Evolutionary conservation across 108 stramenopile species (phyloP).

Genomic region (Discostella stelligeroides): DNA sequence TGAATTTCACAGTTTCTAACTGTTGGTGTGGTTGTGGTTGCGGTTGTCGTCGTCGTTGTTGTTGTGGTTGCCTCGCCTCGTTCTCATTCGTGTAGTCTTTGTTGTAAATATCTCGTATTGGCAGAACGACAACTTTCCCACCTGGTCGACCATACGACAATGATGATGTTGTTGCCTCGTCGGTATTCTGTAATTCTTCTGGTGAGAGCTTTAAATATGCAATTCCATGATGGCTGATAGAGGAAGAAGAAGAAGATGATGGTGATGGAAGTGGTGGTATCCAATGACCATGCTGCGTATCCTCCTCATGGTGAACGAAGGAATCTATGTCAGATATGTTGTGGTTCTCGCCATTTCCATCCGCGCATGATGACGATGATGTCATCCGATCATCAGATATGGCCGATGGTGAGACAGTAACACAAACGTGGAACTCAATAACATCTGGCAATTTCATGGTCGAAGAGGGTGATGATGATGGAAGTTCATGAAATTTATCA

Average conservation of each 20-base stretch:
- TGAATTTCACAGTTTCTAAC: neutral
- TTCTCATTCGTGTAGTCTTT: neutral
- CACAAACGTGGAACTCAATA: conserved; percentile 28
- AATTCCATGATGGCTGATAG: conserved; percentile 2
- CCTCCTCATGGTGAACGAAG: neutral
- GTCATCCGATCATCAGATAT: neutral
- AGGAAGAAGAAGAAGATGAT: no score
- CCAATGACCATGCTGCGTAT: neutral
- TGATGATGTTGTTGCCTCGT: neutral
- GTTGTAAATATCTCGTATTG: conserved; percentile 21
- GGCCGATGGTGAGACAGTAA: neutral
- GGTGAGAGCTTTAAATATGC: conserved; percentile 28
- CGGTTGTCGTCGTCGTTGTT: no score
- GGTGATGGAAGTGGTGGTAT: neutral
- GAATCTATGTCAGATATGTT: neutral
- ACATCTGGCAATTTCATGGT: conserved; percentile 8
- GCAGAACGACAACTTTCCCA: conserved; percentile 12
- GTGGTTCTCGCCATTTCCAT: neutral
- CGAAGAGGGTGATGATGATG: neutral
- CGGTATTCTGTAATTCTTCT: neutral
- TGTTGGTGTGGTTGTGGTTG: no score
- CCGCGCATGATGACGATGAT: neutral
- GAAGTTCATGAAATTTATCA: neutral
- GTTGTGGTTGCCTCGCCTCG: no score
- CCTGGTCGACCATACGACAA: neutral